Conservation (phyloP, 768 basidiomycete species). For the Krasilnikovozyma curviuscula region DNA sequence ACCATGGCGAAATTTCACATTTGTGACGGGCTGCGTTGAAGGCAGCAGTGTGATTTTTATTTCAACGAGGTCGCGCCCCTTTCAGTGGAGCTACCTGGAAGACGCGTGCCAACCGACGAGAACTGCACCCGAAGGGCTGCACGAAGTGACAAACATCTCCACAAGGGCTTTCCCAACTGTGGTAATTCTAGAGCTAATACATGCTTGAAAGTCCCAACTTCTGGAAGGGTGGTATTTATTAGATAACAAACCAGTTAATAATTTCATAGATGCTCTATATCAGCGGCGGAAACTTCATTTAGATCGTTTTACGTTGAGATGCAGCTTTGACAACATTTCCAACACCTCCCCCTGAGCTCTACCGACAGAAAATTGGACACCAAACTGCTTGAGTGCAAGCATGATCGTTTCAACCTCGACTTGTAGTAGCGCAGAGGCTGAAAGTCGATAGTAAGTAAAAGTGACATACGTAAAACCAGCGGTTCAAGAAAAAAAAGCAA, state of each 20-base stretch:
- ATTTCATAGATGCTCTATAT: too few relatives aligned
- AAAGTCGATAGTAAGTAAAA: too few relatives aligned
- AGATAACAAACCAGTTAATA: constrained; percentile 57
- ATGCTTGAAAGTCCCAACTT: constrained; percentile 54
- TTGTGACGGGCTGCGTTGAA: not conserved
- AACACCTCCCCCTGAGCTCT: too few relatives aligned
- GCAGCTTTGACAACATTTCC: too few relatives aligned
- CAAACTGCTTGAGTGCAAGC: too few relatives aligned
- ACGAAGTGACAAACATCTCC: not conserved
- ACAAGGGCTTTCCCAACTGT: constrained; percentile 27
- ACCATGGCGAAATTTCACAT: constrained; percentile 13
- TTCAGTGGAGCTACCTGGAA: not conserved
- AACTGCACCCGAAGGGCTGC: not conserved
- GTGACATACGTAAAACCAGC: too few relatives aligned
- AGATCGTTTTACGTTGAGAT: too few relatives aligned
- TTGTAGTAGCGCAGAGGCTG: too few relatives aligned
- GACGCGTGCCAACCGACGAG: not conserved
- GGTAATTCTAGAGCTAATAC: constrained; percentile 61
- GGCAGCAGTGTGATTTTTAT: not conserved
- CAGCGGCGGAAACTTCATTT: too few relatives aligned
- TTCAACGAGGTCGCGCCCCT: constrained; percentile 1
- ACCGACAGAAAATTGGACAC: too few relatives aligned
- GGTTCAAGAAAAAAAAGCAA: too few relatives aligned
- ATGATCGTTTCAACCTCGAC: too few relatives aligned
- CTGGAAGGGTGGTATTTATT: constrained; percentile 52